Conservation (phyloP, 352 stramenopile genomes). For the Albugo laibachii region DNA sequence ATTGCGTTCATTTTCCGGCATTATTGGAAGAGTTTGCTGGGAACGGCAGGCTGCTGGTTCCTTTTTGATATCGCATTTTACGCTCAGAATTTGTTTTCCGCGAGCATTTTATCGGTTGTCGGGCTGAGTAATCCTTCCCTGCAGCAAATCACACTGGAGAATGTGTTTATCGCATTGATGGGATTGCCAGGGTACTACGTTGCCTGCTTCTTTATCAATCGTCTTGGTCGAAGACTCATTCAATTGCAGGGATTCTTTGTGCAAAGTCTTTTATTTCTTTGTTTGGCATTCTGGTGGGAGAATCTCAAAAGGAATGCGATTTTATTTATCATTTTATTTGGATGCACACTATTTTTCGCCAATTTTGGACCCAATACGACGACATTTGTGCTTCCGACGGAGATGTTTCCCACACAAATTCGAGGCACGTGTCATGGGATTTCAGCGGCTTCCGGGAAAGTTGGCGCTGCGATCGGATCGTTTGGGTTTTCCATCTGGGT, state of each 20-base stretch:
- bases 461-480: constrained; percentile 18
- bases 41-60: constrained; percentile 16
- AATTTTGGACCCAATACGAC: constrained; percentile 33
- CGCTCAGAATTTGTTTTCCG: constrained; percentile 14
- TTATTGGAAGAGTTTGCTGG: constrained; percentile 9
- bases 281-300: constrained; percentile 9
- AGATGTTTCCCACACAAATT: constrained; percentile 39
- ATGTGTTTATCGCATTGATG: constrained; percentile 10
- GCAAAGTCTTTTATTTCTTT: constrained; percentile 9
- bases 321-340: constrained; percentile 15
- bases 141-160: constrained; percentile 8
- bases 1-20: constrained; percentile 7
- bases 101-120: constrained; percentile 6
- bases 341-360: constrained; percentile 15
- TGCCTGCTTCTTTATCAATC: constrained; percentile 13
- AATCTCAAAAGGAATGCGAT: constrained; percentile 2
- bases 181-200: constrained; percentile 22
- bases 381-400: constrained; percentile 40
- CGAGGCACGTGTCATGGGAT: constrained; percentile 39
- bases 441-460: constrained; percentile 33
- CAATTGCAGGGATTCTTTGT: constrained; percentile 11
- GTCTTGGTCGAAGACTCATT: constrained; percentile 14
- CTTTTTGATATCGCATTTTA: constrained; percentile 23
- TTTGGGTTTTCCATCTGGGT: constrained; percentile 12
- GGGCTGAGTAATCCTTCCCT: constrained; percentile 2